Percentiles rank a stretch among this genome's conserved stretches.
These are phyloP conservation scores for Haematococcus sp. DNA, from an alignment of 139 green algal species.

Conservation along the genomic window DNA sequence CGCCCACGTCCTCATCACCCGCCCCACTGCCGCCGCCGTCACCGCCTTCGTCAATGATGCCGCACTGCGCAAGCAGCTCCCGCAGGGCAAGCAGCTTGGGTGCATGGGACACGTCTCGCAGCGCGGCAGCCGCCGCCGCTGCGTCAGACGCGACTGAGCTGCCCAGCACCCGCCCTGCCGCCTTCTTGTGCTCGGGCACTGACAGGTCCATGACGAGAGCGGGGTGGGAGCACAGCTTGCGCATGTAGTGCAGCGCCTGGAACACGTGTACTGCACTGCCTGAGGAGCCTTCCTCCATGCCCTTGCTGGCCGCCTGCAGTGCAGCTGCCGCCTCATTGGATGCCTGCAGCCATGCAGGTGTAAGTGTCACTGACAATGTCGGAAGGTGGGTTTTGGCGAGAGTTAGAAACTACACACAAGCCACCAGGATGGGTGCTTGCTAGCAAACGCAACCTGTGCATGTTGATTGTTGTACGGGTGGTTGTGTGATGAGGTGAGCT, in stretches of 20 bases:
- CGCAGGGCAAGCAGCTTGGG: constrained; percentile 91
- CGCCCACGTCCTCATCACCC: constrained; percentile 16
- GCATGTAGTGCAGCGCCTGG: constrained; percentile 84
- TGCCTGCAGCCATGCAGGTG: not conserved
- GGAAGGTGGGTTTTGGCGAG: too few species aligned
- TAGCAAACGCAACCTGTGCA: too few species aligned
- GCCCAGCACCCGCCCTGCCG: constrained; percentile 29
- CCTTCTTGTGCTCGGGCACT: constrained; percentile 19
- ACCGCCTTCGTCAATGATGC: constrained; percentile 57
- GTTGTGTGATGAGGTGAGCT: too few species aligned
- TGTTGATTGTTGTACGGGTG: too few species aligned
- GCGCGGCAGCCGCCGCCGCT: constrained; percentile 6
- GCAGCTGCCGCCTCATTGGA: not conserved
- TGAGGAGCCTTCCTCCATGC: not conserved
- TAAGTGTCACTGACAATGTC: too few species aligned
- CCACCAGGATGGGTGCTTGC: too few species aligned
- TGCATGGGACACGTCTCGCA: constrained; percentile 63
- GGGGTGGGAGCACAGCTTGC: constrained; percentile 95
- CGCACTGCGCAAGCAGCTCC: constrained; percentile 86
- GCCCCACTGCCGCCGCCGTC: constrained; percentile 1
- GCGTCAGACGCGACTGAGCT: not conserved
- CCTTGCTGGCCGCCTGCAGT: not conserved
- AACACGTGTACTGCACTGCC: constrained; percentile 49
- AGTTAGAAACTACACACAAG: too few species aligned
- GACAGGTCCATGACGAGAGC: constrained; percentile 76